These are phyloP conservation scores for Phytophthora hibernalis DNA, from an alignment of 352 stramenopile species.

Conservation along the genomic window DNA sequence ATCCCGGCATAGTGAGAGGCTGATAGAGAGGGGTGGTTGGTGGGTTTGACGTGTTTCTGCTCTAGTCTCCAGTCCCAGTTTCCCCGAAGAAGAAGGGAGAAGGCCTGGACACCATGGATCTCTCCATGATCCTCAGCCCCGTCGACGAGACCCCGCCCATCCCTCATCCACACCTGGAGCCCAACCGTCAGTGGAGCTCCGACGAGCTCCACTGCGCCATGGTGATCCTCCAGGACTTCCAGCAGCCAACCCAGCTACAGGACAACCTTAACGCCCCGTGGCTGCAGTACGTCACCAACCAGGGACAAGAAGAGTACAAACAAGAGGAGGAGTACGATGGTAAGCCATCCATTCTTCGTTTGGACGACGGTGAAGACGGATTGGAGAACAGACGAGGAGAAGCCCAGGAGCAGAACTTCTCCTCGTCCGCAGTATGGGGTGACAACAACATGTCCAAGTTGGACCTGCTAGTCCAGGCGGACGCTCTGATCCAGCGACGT, in stretches of 20 bases:
- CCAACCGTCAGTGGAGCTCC: conserved; percentile 3
- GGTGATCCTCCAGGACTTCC: conserved; percentile 16
- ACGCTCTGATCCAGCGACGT: conserved; percentile 62
- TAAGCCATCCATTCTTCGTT: conserved; percentile 1
- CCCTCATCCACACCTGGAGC: not conserved
- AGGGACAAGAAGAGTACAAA: conserved; percentile 1
- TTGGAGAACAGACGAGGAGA: conserved; percentile 10
- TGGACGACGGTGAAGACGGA: conserved; percentile 15
- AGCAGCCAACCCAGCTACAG: not conserved
- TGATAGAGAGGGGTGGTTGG: conserved; percentile 11
- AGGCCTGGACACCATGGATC: conserved; percentile 4
- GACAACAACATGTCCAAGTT: conserved; percentile 54
- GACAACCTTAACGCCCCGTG: not conserved
- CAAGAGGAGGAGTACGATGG: not conserved
- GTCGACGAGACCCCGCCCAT: not conserved
- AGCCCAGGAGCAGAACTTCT: conserved; percentile 5
- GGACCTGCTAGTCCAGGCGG: conserved; percentile 73
- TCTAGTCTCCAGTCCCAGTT: conserved; percentile 16
- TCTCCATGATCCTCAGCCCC: conserved; percentile 8
- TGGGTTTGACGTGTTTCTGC: conserved; percentile 6
- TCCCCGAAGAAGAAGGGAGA: conserved; percentile 2
- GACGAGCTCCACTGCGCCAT: conserved; percentile 19
- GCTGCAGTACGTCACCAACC: not conserved
- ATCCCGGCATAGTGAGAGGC: conserved; percentile 11
- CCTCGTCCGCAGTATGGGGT: conserved; percentile 17